Evolutionary conservation across 1,284 basidiomycete species (phyloP).

Genomic region (Sanguinoderma infundibulare): DNA sequence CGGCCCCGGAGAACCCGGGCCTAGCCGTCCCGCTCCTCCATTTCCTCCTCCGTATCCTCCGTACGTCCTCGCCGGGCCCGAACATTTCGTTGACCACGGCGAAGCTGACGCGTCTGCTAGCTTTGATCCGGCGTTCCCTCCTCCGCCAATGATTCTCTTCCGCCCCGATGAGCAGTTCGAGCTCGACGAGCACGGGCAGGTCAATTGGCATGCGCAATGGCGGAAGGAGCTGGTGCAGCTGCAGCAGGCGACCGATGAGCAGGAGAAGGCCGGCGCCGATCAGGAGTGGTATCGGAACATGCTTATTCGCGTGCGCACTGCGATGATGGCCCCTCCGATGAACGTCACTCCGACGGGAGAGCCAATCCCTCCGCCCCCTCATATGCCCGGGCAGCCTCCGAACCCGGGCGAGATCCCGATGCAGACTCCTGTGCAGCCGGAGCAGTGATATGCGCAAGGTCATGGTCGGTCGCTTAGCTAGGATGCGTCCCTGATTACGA

Average conservation of each 20-base stretch:
- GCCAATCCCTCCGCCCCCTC: slow-evolving; percentile 44
- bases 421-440: slow-evolving; percentile 20
- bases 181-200: slow-evolving; percentile 75
- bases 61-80: slow-evolving; percentile 38
- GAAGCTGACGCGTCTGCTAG: slow-evolving; percentile 36
- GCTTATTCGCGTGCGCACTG: slow-evolving; percentile 71
- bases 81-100: neutral
- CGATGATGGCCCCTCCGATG: slow-evolving; percentile 66
- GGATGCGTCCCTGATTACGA: neutral
- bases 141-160: slow-evolving; percentile 63
- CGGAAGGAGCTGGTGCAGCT: slow-evolving; percentile 76
- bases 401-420: slow-evolving; percentile 31
- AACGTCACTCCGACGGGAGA: slow-evolving; percentile 58
- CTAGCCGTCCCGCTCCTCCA: slow-evolving; percentile 52
- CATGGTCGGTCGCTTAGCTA: neutral
- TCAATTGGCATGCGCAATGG: slow-evolving; percentile 79
- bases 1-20: slow-evolving; percentile 57
- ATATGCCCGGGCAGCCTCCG: slow-evolving; percentile 31
- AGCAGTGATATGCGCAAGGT: slow-evolving; percentile 13
- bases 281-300: slow-evolving; percentile 85
- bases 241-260: slow-evolving; percentile 72
- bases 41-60: slow-evolving; percentile 62
- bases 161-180: slow-evolving; percentile 70
- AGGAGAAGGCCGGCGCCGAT: slow-evolving; percentile 77
- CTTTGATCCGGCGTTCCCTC: slow-evolving; percentile 69